Conservation (phyloP, 164 flowering plant genomes). For the Tetracentron sinense region DNA sequence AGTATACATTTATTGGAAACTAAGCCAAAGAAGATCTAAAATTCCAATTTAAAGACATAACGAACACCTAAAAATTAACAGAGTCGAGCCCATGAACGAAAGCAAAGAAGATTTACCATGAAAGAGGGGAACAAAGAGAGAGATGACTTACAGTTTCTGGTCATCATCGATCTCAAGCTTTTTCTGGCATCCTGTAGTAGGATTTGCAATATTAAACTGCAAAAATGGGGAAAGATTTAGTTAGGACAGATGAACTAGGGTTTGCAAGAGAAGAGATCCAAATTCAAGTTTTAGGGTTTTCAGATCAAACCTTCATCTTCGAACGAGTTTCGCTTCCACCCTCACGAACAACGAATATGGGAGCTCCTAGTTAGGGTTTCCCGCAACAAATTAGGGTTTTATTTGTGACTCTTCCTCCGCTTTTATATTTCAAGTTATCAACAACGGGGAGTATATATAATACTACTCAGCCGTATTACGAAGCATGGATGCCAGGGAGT, state of each 20-base stretch:
- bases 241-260: neutral
- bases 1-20: too few species aligned
- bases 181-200: constrained; percentile 38
- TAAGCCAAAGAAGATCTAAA: too few species aligned
- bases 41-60: too few species aligned
- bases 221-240: neutral
- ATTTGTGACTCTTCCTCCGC: too few species aligned
- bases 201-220: constrained; percentile 38
- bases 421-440: too few species aligned
- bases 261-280: neutral
- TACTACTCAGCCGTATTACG: too few species aligned
- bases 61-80: neutral
- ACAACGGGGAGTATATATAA: too few species aligned
- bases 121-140: neutral
- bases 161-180: constrained; percentile 36
- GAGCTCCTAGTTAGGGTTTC: too few species aligned
- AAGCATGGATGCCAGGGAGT: too few species aligned
- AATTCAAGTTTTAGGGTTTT: neutral
- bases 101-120: neutral
- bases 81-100: neutral
- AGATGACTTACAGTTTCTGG: constrained; percentile 30
- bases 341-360: neutral
- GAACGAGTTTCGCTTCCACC: constrained; percentile 3
- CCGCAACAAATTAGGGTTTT: too few species aligned
- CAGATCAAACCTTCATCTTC: constrained; percentile 12